Percentiles rank a stretch among this genome's conserved stretches.
Evolutionary conservation across 2,329 filamentous ascomycete genomes (phyloP).

Genomic region (Chalara sp.): DNA sequence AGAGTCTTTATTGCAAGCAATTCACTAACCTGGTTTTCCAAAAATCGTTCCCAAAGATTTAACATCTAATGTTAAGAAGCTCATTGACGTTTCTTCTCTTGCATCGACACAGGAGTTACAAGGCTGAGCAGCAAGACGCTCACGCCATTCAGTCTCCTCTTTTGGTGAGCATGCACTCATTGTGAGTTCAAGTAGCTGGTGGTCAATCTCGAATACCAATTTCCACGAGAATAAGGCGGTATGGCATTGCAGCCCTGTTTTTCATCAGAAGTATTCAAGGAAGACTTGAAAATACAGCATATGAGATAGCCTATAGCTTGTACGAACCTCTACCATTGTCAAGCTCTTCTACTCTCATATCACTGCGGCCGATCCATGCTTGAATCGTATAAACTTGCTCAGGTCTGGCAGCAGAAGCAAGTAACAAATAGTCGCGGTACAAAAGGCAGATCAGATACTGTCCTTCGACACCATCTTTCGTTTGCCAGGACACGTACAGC

Average conservation of each 20-base stretch:
- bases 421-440: conserved; percentile 73
- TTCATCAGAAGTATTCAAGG: neutral
- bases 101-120: conserved; percentile 41
- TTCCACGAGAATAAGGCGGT: conserved; percentile 90
- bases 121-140: conserved; percentile 49
- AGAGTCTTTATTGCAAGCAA: neutral
- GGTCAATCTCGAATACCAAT: conserved; percentile 70
- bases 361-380: conserved; percentile 64
- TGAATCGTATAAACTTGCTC: conserved; percentile 65
- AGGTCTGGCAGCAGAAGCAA: conserved; percentile 62
- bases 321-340: conserved; percentile 66
- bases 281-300: neutral
- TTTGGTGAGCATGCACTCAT: conserved; percentile 77
- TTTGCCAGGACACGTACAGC: conserved; percentile 78
- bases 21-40: conserved; percentile 58
- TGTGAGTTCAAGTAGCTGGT: conserved; percentile 76
- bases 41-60: conserved; percentile 70
- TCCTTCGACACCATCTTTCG: conserved; percentile 58
- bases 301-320: neutral
- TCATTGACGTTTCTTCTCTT: conserved; percentile 44
- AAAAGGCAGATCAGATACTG: conserved; percentile 80
- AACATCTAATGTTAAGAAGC: conserved; percentile 62
- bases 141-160: conserved; percentile 77
- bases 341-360: conserved; percentile 60
- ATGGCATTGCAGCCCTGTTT: conserved; percentile 75